Conservation (phyloP, 208 protist genomes). For the Trypanosoma vivax region DNA sequence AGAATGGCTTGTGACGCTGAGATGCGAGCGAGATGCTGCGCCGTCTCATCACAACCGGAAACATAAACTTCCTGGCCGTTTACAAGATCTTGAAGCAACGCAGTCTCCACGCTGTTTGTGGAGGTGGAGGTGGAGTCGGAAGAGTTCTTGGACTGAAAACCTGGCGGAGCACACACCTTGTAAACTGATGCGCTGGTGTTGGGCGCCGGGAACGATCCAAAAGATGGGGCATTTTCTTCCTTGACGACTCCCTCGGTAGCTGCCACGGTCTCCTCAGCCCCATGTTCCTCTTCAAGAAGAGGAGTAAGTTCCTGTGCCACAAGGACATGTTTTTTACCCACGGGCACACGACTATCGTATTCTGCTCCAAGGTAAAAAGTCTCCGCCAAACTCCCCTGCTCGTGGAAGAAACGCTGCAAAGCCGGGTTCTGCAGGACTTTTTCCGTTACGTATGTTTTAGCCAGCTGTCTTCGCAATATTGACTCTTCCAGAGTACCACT, state of each 20-base stretch:
- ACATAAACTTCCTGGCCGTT: conserved; percentile 40
- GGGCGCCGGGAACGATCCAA: no score
- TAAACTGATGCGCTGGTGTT: conserved; percentile 3
- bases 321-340: conserved; percentile 49
- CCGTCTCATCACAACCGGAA: conserved; percentile 28
- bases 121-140: background rate
- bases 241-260: no score
- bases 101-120: conserved; percentile 19
- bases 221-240: no score
- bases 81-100: conserved; percentile 48
- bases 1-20: conserved; percentile 42
- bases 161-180: background rate
- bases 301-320: conserved; percentile 27
- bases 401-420: conserved; percentile 92
- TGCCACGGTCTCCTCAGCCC: background rate
- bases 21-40: conserved; percentile 42
- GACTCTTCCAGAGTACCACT: conserved; percentile 98
- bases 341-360: conserved; percentile 56
- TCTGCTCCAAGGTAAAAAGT: conserved; percentile 86
- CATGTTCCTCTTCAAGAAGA: conserved; percentile 6
- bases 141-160: background rate
- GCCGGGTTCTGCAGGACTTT: conserved; percentile 95
- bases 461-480: conserved; percentile 96
- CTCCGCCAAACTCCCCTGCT: conserved; percentile 81
- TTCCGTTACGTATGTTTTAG: conserved; percentile 93